Conservation (phyloP, 176 grass and related monocot species). For the Cymbopogon citratus region DNA sequence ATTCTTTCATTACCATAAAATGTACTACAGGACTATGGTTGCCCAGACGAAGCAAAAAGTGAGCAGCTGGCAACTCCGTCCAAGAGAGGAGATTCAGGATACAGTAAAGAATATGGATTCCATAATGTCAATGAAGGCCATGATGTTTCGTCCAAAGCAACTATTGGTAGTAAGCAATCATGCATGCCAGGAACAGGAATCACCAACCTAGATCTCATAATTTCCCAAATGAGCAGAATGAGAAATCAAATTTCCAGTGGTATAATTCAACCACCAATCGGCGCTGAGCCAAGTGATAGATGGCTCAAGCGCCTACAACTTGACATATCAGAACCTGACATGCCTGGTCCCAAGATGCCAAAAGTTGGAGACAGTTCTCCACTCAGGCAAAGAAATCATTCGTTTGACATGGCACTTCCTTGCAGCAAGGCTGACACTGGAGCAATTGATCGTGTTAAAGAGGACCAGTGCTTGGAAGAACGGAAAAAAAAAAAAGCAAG, state of each 20-base stretch:
- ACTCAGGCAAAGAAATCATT: background rate
- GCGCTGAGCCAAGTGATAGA: slow-evolving; percentile 12
- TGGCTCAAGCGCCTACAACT: slow-evolving; percentile 61
- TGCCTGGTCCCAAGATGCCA: slow-evolving; percentile 28
- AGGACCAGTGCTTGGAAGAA: background rate
- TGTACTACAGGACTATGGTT: slow-evolving; percentile 2
- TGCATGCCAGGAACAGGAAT: slow-evolving; percentile 11
- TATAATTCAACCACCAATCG: background rate
- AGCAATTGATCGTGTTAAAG: background rate
- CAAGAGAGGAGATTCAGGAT: background rate
- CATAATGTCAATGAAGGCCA: slow-evolving; percentile 1
- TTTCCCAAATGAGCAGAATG: slow-evolving; percentile 25
- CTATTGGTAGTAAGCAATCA: background rate
- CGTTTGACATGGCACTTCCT: background rate
- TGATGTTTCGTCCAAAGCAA: slow-evolving; percentile 13
- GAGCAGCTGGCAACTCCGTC: background rate
- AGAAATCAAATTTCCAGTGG: slow-evolving; percentile 18
- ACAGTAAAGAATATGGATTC: slow-evolving; percentile 6
- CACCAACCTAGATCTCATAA: slow-evolving; percentile 21
- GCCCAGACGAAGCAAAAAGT: background rate
- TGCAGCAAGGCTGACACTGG: background rate
- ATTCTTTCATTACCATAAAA: slow-evolving; percentile 15
- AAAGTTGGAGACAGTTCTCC: slow-evolving; percentile 15
- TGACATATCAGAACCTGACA: slow-evolving; percentile 14
- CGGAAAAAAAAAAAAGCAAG: background rate